These are phyloP conservation scores for Ziziphus jujuba DNA, from an alignment of 306 rosid species.

Conservation along the genomic window DNA sequence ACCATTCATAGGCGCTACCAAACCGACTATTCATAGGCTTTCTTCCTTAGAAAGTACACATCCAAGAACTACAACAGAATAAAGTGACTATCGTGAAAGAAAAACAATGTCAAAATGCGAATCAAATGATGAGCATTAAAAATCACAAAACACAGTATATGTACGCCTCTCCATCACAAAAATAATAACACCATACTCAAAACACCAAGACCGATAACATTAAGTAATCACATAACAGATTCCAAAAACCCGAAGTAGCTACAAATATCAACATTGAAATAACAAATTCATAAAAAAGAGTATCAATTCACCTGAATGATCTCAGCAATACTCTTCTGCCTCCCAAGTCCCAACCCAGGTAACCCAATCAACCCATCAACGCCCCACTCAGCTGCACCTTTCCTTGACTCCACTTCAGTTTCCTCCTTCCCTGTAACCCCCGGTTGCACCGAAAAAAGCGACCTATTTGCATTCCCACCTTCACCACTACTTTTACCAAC, in stretches of 20 bases:
- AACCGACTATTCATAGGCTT: no score
- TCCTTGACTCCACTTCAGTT: constrained; percentile 23
- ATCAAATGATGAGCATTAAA: neutral
- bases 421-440: constrained; percentile 40
- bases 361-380: constrained; percentile 51
- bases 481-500: constrained; percentile 21
- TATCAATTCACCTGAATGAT: constrained; percentile 43
- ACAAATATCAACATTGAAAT: constrained; percentile 1
- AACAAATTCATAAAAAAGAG: neutral
- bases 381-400: constrained; percentile 38
- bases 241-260: neutral
- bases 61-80: no score
- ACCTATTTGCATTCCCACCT: constrained; percentile 18
- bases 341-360: constrained; percentile 49
- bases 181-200: neutral
- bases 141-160: neutral
- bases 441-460: constrained; percentile 46
- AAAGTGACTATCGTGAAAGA: neutral
- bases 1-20: no score
- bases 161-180: neutral
- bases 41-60: no score
- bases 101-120: neutral
- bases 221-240: neutral
- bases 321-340: constrained; percentile 52
- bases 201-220: neutral